These are phyloP conservation scores for Telopea speciosissima DNA, from an alignment of 177 flowering plant species.

Conservation along the genomic window DNA sequence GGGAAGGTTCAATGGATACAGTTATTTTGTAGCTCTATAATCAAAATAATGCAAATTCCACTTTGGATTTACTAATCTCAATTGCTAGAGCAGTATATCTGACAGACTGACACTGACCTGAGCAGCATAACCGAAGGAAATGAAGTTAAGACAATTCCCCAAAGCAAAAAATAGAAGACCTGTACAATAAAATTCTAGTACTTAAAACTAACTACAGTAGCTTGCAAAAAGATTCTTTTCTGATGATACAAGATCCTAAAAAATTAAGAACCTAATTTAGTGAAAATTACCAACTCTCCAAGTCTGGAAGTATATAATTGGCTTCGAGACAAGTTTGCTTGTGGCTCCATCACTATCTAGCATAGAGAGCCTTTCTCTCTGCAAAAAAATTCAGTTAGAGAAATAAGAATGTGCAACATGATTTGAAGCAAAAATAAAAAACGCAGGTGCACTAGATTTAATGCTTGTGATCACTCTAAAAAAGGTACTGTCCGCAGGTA, in stretches of 20 bases:
- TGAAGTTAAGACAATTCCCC: conserved; percentile 92
- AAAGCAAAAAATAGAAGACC: conserved; percentile 76
- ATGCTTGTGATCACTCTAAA: not conserved
- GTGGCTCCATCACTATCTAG: conserved; percentile 47
- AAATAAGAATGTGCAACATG: not conserved
- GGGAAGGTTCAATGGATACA: not conserved
- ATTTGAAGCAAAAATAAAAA: not conserved
- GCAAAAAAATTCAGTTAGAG: conserved; percentile 17
- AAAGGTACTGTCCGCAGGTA: not conserved
- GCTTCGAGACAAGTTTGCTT: conserved; percentile 58
- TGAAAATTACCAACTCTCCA: conserved; percentile 82
- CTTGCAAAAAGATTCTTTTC: not conserved
- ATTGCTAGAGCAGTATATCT: not conserved
- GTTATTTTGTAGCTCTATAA: not conserved
- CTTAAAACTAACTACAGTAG: too few species aligned
- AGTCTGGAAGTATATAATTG: conserved; percentile 75
- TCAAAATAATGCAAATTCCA: not conserved
- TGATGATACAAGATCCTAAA: not conserved
- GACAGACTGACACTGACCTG: conserved; percentile 51
- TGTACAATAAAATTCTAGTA: conserved; percentile 26
- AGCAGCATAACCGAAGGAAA: conserved; percentile 99
- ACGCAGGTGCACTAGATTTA: not conserved
- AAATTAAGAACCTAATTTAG: conserved; percentile 6
- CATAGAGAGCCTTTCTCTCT: conserved; percentile 68
- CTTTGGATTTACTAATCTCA: not conserved